Conservation (phyloP, 179 eudicot genomes). For the Beta lomatogona region DNA sequence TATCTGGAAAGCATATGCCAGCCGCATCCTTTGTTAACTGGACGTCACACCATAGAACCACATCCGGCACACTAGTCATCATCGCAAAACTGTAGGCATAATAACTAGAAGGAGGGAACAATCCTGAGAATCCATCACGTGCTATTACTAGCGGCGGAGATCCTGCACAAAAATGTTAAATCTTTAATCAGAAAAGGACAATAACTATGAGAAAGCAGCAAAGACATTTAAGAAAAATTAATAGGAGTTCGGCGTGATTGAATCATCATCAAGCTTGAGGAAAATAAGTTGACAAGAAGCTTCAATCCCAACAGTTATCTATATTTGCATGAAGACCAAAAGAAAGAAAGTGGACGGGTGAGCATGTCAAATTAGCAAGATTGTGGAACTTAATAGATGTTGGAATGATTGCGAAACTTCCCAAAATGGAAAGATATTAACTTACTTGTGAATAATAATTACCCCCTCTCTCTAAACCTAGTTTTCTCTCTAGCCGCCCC, state of each 20-base stretch:
- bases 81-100: conserved; percentile 56
- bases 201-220: not conserved
- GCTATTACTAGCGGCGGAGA: conserved; percentile 67
- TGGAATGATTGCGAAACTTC: too few species aligned
- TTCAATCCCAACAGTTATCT: too few species aligned
- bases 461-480: too few species aligned
- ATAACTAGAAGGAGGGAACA: conserved; percentile 74
- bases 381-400: too few species aligned
- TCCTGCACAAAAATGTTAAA: conserved; percentile 46
- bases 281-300: too few species aligned
- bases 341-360: too few species aligned
- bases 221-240: not conserved
- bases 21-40: conserved; percentile 72
- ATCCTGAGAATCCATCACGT: conserved; percentile 81
- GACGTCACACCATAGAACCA: conserved; percentile 80
- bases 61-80: conserved; percentile 45
- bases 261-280: not conserved
- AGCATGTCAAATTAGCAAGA: too few species aligned
- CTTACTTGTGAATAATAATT: too few species aligned
- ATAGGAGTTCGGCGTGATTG: too few species aligned
- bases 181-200: conserved; percentile 7
- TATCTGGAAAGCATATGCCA: conserved; percentile 73
- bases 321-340: too few species aligned
- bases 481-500: too few species aligned
- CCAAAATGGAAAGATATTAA: not conserved